Evolutionary conservation across 2,329 filamentous ascomycete genomes (phyloP).

Genomic region (Botryotinia calthae): DNA sequence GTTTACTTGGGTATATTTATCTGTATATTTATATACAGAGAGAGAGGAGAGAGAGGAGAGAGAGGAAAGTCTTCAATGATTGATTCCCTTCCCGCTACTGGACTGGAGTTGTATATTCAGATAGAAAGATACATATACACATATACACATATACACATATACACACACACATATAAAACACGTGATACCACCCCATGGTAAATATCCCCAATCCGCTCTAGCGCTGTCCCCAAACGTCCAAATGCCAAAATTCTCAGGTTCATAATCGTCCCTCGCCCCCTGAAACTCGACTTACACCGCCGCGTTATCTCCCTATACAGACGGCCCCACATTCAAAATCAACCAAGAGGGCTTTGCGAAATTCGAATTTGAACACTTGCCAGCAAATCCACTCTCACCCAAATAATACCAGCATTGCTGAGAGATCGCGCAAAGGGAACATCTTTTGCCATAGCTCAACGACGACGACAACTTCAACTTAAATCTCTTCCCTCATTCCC

Average conservation of each 20-base stretch:
- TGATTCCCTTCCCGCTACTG: not conserved
- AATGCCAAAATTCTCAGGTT: not conserved
- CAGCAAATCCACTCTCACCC: constrained; percentile 15
- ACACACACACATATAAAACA: not conserved
- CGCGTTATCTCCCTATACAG: constrained; percentile 8
- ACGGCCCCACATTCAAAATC: constrained; percentile 12
- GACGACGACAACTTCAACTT: not conserved
- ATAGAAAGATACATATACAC: too few species aligned
- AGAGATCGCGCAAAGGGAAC: constrained; percentile 8
- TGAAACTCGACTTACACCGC: constrained; percentile 13
- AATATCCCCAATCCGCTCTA: not conserved
- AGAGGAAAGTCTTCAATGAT: not conserved
- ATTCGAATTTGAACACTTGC: not conserved
- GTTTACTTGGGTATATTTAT: too few species aligned
- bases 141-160: too few species aligned
- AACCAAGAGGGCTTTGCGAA: constrained; percentile 10
- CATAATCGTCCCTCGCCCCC: not conserved
- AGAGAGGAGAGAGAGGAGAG: too few species aligned
- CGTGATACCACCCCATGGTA: not conserved
- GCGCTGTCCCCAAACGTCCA: not conserved
- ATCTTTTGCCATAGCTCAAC: constrained; percentile 18
- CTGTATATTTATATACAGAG: too few species aligned
- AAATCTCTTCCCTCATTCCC: not conserved
- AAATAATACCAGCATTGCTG: constrained; percentile 9
- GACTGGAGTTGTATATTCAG: too few species aligned